phyloP scores from a whole-genome alignment of 1,284 basidiomycete genomes.

The Anthracocystis panici-leucophaei region DNA sequence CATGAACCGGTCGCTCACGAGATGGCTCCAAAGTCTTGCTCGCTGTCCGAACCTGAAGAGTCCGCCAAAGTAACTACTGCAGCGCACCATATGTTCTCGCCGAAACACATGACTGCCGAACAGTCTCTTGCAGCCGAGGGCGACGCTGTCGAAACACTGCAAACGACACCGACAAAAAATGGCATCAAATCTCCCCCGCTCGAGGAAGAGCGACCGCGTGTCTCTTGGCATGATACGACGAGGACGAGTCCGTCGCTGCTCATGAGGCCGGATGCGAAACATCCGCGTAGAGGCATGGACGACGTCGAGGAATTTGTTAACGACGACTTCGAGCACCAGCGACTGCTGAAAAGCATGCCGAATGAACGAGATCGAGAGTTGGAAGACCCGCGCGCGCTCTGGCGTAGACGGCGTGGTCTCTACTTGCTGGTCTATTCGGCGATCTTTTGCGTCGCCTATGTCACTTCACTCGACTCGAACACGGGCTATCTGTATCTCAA shows the following conservation, averaged over 20 bases:
- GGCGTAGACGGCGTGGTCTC: conserved; percentile 36
- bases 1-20: not conserved
- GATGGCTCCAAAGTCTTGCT: not conserved
- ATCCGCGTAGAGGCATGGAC: not conserved
- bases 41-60: not conserved
- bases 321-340: conserved; percentile 25
- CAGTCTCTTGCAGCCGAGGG: not conserved
- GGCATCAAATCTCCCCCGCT: not conserved
- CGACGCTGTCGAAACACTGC: not conserved
- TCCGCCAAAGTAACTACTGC: not conserved
- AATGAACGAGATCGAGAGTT: conserved; percentile 18
- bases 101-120: not conserved
- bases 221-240: conserved; percentile 35
- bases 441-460: conserved; percentile 78
- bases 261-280: conserved; percentile 20
- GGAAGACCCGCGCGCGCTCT: conserved; percentile 30
- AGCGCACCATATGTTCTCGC: not conserved
- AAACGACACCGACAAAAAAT: not conserved
- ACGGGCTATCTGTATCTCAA: conserved; percentile 72
- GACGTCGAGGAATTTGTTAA: conserved; percentile 13
- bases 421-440: conserved; percentile 58
- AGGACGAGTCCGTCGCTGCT: conserved; percentile 3
- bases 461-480: conserved; percentile 74
- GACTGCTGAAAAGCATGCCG: conserved; percentile 18
- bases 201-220: conserved; percentile 27